Evolutionary conservation across 148 eudicot genomes (phyloP), one percentile per base, ranked within the genome.

Genomic region (Chenopodium formosanum): DNA sequence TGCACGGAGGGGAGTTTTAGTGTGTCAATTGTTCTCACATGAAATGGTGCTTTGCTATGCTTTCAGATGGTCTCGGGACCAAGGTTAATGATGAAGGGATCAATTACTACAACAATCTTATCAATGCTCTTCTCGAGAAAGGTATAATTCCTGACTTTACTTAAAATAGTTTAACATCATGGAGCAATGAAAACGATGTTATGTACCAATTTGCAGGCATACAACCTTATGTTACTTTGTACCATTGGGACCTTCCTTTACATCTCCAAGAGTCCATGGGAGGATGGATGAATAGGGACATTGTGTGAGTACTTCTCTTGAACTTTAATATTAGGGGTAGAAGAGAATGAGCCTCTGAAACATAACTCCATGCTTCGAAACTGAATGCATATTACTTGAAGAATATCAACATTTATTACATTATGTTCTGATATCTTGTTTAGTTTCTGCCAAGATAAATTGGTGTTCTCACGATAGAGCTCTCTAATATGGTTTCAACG

Each of bases 181-280:
- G 70, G 9, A 20, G 48, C 20, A 9, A 34, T 25, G 27, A 32
- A 47, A 23, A 31, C 29, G 64, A 74, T 46, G 8, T 77, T n/a
- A 88, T 79, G 16, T 77, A 2, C n/a, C 80, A 20, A 63, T 53
- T 81, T 86, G 78, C 89, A 93, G 95, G 94, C 82, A 89, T 93
- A 81, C 86, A 87, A 82, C 97, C 97, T 64, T 93, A 77, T 85
- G 88, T 82, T 53, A 93, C 97, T 76, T 83, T 91, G 78, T 91
- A 90, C 81, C 97, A 93, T 80, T 93, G 97, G 97, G 97, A 93
- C 89, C 92, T 93, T 86, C 97, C 97, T 64, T 84, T 88, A 70
- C 86, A 89, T 84, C 95, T 93, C 84, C 81, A 90, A 64, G 90
- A 93, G 84, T 82, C 91, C n/a, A 86, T 89, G 64, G 97, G 87